Percentiles rank a stretch among this genome's conserved stretches.
These are phyloP conservation scores for Avena atlantica DNA, from an alignment of 176 grass and related monocot species.

Conservation along the genomic window DNA sequence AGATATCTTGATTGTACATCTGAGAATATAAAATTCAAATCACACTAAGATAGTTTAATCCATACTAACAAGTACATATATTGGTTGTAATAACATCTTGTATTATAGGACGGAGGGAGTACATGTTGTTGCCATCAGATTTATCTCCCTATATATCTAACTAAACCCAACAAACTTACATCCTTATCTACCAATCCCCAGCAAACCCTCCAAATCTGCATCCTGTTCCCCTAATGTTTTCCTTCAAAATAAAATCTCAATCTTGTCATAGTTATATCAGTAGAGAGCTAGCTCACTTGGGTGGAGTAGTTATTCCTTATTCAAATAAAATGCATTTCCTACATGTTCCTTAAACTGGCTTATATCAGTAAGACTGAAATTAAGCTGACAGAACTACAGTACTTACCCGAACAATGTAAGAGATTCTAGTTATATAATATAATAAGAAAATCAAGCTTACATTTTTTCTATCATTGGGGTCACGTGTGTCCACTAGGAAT, in stretches of 20 bases:
- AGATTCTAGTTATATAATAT: neutral
- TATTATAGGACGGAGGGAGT: too few species aligned
- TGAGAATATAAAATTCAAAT: neutral
- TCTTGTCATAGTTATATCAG: neutral
- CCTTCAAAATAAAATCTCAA: neutral
- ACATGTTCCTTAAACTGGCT: neutral
- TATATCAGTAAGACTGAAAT: constrained; percentile 15
- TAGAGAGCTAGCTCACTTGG: neutral
- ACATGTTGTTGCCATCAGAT: constrained; percentile 8
- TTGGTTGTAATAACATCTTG: too few species aligned
- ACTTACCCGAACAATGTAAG: neutral
- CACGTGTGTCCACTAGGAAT: constrained; percentile 62
- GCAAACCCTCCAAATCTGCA: constrained; percentile 9
- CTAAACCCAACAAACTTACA: neutral
- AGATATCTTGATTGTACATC: neutral
- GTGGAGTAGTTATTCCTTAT: neutral
- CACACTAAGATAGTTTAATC: constrained; percentile 15
- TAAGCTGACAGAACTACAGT: constrained; percentile 16
- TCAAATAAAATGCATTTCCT: constrained; percentile 20
- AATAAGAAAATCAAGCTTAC: constrained; percentile 57
- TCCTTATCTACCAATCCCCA: neutral
- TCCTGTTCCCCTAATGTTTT: neutral
- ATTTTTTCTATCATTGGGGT: constrained; percentile 64
- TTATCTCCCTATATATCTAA: neutral
- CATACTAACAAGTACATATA: neutral